Percentiles rank a stretch among this genome's conserved stretches.
Conservation (phyloP, 2,329 filamentous ascomycete species). For the Neonectria ditissima region DNA sequence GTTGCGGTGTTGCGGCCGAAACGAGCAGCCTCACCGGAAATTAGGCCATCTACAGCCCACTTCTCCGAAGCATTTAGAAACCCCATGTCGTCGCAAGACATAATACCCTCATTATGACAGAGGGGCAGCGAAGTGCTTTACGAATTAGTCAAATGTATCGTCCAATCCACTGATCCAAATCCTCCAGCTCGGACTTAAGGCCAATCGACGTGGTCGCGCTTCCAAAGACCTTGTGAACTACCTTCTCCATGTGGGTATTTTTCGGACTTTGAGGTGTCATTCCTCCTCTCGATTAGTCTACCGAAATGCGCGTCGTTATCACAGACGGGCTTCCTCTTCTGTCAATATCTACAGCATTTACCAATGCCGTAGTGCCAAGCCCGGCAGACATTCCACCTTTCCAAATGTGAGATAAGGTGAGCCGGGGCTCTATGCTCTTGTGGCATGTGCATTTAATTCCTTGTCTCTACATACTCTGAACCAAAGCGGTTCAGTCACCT, state of each 20-base stretch:
- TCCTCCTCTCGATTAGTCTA: background rate
- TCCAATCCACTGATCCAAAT: background rate
- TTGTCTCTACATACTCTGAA: background rate
- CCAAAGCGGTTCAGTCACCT: background rate
- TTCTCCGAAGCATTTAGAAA: background rate
- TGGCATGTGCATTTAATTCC: background rate
- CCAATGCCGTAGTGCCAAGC: background rate
- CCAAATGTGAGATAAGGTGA: background rate
- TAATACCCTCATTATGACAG: background rate
- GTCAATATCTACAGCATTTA: background rate
- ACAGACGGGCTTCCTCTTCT: background rate
- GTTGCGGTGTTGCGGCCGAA: constrained; percentile 10
- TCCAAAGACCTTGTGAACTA: background rate
- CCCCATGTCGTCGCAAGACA: background rate
- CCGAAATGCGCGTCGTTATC: background rate
- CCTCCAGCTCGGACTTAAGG: background rate
- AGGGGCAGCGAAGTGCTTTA: too few species aligned
- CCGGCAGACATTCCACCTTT: background rate
- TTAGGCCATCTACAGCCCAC: constrained; percentile 4
- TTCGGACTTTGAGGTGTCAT: background rate
- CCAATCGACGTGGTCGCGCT: background rate
- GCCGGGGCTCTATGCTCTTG: background rate
- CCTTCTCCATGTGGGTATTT: background rate
- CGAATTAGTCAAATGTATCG: background rate
- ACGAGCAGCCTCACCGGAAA: constrained; percentile 14